Base-by-base conservation (phyloP, 345 rosid species). In the Citrus unshiu region DNA sequence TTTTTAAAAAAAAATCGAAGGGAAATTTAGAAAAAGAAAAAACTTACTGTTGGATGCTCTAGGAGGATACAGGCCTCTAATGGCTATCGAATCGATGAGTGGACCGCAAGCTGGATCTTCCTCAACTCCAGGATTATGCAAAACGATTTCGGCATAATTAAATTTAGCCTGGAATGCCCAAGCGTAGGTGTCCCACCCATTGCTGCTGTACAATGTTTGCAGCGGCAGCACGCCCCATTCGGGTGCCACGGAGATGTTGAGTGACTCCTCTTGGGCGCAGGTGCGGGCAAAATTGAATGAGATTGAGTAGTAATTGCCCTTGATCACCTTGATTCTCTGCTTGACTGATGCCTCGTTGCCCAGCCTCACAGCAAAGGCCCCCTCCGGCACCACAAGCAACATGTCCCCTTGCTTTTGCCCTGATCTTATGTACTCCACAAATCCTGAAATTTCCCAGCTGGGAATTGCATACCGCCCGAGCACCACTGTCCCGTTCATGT, bases 391-490 rank as follows among this genome's bases (percentile, higher is more conserved):
- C n/a, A 95, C 90, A 0, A 95, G 91, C 69, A 93, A 56, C 98
- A 95, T 93, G 87, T 90, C 98, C 4, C 98, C 98, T 84, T 95
- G 98, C 85, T 90, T 95, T 59, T 95, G 91, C 2, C 98, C 98
- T 4, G 97, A 92, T 46, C 81, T 86, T 57, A 95, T 93, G 91
- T 93, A 93, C 83, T 95, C 97, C 16, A 95, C 94, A 29, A 85
- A 90, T 6, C 98, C 98, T 2, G 91, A 84, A 29, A 90, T 70
- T 81, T 90, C 93, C 98, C 98, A 95, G 5, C 72, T 79, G 1
- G 98, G 98, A 57, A 95, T 86, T 9, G 92, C 88, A 13, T 66
- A 63, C 22, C 78, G 85, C 60, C 82, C 86, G 0, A 80, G 70
- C 39, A 94, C 95, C 29, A 81, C 87, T 6, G 93, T 91, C 60